Percentiles rank a stretch among this genome's conserved stretches.
phyloP scores from a whole-genome alignment of 1,284 basidiomycete species.

The Cutaneotrichosporon cavernicola region DNA sequence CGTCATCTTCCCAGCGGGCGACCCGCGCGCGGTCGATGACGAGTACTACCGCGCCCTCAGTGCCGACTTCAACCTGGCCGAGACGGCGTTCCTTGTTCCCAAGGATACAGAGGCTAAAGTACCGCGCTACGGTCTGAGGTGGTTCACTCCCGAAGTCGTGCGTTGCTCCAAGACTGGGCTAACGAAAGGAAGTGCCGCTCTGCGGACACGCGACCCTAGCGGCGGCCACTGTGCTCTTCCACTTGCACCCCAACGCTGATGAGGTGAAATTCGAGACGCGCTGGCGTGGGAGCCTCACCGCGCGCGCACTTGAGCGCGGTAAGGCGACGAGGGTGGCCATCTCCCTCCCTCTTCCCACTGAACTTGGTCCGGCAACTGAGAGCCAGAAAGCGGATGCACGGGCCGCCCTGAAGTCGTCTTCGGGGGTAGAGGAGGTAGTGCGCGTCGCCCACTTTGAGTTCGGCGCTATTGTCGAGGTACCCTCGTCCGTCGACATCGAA shows the following conservation, averaged over 20 bases:
- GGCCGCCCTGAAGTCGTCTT: constrained; percentile 16
- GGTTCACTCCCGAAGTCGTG: constrained; percentile 44
- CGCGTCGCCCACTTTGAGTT: constrained; percentile 20
- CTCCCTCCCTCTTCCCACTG: constrained; percentile 66
- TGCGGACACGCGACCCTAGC: constrained; percentile 48
- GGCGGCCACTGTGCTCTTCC: constrained; percentile 35
- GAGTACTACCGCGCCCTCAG: constrained; percentile 34
- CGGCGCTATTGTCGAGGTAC: constrained; percentile 29
- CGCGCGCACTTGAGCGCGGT: constrained; percentile 13
- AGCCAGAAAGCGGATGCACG: neutral
- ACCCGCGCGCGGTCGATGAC: constrained; percentile 32
- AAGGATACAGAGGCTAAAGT: constrained; percentile 13
- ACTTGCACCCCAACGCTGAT: constrained; percentile 23
- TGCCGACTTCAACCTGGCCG: constrained; percentile 41
- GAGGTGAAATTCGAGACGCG: constrained; percentile 33
- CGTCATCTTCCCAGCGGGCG: constrained; percentile 31
- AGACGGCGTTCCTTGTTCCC: constrained; percentile 41
- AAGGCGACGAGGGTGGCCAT: constrained; percentile 58
- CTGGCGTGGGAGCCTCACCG: constrained; percentile 34
- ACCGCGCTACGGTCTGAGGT: constrained; percentile 37
- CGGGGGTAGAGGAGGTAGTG: constrained; percentile 13
- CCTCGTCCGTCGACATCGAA: constrained; percentile 27
- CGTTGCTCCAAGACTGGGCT: constrained; percentile 8
- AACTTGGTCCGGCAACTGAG: constrained; percentile 46
- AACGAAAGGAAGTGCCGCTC: constrained; percentile 38